A percentile compares a stretch with the other conserved stretches of the same genome.
Conservation (phyloP, 257 asterid genomes). For the Plantago elongata region DNA sequence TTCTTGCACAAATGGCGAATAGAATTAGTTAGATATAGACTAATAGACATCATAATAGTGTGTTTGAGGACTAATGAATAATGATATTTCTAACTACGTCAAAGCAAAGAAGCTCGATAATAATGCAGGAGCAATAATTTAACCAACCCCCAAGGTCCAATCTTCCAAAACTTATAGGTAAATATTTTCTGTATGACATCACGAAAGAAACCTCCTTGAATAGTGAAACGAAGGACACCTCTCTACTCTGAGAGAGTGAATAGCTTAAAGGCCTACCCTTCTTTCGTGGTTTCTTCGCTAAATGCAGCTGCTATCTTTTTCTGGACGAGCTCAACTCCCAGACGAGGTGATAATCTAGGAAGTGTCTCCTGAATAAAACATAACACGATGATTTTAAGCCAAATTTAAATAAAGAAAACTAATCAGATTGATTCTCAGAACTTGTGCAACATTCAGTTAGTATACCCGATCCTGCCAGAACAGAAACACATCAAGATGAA, state of each 20-base stretch:
- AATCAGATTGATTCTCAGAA: not conserved
- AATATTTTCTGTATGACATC: no score
- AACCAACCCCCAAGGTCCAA: not conserved
- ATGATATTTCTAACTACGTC: not conserved
- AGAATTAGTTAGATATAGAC: no score
- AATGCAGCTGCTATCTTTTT: constrained; percentile 76
- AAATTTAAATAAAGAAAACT: not conserved
- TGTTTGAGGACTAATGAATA: no score
- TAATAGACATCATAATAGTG: no score
- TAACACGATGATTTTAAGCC: not conserved
- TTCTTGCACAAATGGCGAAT: no score
- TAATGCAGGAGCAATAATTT: not conserved
- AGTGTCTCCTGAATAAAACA: constrained; percentile 55
- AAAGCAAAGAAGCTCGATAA: not conserved
- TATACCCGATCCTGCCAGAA: not conserved
- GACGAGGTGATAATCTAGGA: constrained; percentile 91
- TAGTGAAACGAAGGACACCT: not conserved
- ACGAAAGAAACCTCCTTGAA: no score
- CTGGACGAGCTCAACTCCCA: constrained; percentile 66
- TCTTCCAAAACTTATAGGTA: no score
- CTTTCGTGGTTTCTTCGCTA: constrained; percentile 11
- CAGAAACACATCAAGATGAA: not conserved
- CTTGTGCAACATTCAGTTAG: not conserved
- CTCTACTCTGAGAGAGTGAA: not conserved
- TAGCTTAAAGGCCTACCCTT: not conserved